Evolutionary conservation across 2,329 filamentous ascomycete genomes (phyloP), one percentile per base, ranked within the genome.

Genomic region (Claviceps sp.): DNA sequence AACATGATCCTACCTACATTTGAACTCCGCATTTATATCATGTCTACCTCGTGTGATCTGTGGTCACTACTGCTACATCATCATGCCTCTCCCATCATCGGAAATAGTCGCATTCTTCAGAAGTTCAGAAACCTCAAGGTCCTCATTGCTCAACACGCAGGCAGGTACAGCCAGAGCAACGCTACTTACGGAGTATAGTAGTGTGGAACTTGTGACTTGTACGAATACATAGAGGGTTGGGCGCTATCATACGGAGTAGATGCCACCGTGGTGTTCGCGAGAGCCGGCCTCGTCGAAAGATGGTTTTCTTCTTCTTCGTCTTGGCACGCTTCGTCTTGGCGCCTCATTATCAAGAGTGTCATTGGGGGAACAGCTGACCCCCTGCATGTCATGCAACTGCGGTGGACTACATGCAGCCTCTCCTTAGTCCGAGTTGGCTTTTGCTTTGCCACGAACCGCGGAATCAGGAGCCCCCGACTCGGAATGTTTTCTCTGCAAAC

Each of bases 201-300:
- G 24, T 26, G 24, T 26, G 24, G 6, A 43, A 43, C 14, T 14
- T 11, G 14, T 43, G 18, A 42, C 11, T 43, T 45, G 22, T n/a
- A 9, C 43, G 4, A 16, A 44, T 43, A 22, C 22, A 22, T 4
- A 43, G 26, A 13, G 18, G 18, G 24, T 24, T 16, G 6, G 26
- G 48, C 48, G n/a, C 40, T 18, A 26, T 18, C 24, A 42, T 22
- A 22, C 22, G 22, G 22, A 22, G 22, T 4, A 44, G 37, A 53
- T 51, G 45, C 47, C 46, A 51, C 48, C 41, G 16, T 51, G 45
- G 37, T 51, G 34, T 24, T 40, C 24, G 52, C 52, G 49, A 51
- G 40, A 51, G 52, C 52, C 52, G 46, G 52, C 37, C 40, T 16
- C 40, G 9, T 20, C 41, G 37, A 44, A 47, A 41, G 24, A 34